A percentile compares a stretch with the other conserved stretches of the same genome.
phyloP scores from a whole-genome alignment of 2,329 filamentous ascomycete species.

The Colletotrichum sp. region DNA sequence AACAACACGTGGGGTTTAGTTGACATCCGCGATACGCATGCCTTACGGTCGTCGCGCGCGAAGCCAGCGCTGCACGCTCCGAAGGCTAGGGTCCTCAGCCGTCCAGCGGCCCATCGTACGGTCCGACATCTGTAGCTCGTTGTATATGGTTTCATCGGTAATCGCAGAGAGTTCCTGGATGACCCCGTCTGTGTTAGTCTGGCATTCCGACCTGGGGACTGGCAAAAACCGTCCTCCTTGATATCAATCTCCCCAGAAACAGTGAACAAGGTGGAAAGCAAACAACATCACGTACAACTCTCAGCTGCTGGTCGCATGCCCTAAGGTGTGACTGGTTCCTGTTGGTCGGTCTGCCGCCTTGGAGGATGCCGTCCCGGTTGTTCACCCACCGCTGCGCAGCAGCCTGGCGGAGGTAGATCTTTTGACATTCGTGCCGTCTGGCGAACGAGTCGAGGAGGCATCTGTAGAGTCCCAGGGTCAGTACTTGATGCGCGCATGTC shows the following conservation, averaged over 20 bases:
- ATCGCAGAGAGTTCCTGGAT: conserved; percentile 62
- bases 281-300: conserved; percentile 52
- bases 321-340: conserved; percentile 54
- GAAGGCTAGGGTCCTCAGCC: conserved; percentile 64
- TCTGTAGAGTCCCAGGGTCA: conserved; percentile 37
- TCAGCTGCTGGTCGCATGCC: conserved; percentile 61
- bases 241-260: neutral
- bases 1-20: neutral
- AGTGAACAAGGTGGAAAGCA: neutral
- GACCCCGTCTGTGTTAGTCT: neutral
- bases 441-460: conserved; percentile 64
- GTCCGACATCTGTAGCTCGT: conserved; percentile 59
- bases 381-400: conserved; percentile 66
- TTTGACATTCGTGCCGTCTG: conserved; percentile 67
- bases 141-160: conserved; percentile 64
- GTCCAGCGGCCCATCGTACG: conserved; percentile 65
- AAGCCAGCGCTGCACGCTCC: conserved; percentile 64
- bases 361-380: conserved; percentile 57
- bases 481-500: neutral
- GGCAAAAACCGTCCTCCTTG: neutral
- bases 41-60: conserved; percentile 39
- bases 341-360: conserved; percentile 53
- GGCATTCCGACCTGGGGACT: neutral
- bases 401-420: conserved; percentile 66
- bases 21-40: neutral